Base-by-base conservation (phyloP, 208 protist species). In the Leishmania tarentolae region DNA sequence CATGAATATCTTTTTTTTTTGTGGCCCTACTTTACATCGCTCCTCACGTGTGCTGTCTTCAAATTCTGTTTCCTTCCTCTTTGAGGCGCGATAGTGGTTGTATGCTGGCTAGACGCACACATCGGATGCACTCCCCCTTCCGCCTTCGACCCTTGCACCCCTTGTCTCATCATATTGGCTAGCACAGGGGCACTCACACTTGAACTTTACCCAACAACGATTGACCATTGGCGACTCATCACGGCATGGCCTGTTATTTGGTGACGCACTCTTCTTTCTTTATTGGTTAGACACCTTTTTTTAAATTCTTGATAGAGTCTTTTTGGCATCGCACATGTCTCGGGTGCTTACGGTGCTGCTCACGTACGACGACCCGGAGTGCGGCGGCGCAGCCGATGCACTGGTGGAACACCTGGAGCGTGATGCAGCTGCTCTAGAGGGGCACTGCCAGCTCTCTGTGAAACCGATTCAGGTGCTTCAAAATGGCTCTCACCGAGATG, bases 321-420 rank as follows among this genome's bases (percentile, higher is more conserved):
- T 24, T 50, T 11, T 15, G 44, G 4, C 69, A 5, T 73, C 42
- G 15, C 44, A 11, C 44, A 91, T 90, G 84, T 82, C 80, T 40
- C 89, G 91, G 1, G 68, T 90, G 28, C 75, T 97, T 17, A 84
- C 87, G 19, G 89, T 97, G 13, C 78, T 97, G 21, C 75, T 97
- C n/a, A 95, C 94, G 7, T 97, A 97, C 76, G 94, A 97, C 78
- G 94, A 97, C 75, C 92, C 93, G 0, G 90, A 96, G 79, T 97
- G 94, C 84, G 94, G 94, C 35, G 94, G 94, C 21, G 94, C 93
- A 3, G 92, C 93, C 13, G 94, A 97, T 50, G 94, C 94, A 1
- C 81, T 97, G 42, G 90, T 94, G 21, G 91, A 93, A 9, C 92
- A 96, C 82, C 77, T 97, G 21, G 89, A 96, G 81, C 88, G 92